Conservation (phyloP, 2,329 filamentous ascomycete genomes). For the Cladosporium austrohemisphaericum region DNA sequence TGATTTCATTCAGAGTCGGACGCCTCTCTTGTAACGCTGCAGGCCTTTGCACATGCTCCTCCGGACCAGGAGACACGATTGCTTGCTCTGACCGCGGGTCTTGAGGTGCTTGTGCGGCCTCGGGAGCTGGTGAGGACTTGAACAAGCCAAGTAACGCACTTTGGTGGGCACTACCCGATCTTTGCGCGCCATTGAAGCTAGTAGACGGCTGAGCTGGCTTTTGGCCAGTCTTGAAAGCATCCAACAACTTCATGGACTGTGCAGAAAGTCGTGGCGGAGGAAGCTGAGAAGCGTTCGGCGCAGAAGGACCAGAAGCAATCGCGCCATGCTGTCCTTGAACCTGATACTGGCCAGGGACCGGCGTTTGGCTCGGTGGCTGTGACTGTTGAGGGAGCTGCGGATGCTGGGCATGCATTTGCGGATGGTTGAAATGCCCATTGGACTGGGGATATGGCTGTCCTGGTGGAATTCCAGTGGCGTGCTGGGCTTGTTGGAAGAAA, state of each 20-base stretch:
- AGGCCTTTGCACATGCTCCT: slow-evolving; percentile 22
- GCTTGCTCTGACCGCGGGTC: slow-evolving; percentile 4
- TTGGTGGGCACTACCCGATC: slow-evolving; percentile 34
- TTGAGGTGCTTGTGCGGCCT: slow-evolving; percentile 13
- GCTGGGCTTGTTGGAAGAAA: background rate
- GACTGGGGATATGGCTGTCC: background rate
- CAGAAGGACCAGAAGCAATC: slow-evolving; percentile 39
- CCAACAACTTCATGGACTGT: slow-evolving; percentile 56
- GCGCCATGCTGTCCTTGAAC: slow-evolving; percentile 13
- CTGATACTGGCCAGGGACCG: background rate
- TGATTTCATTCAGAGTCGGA: slow-evolving; percentile 32
- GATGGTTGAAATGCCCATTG: background rate
- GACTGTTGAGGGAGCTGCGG: background rate
- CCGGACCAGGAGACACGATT: slow-evolving; percentile 20
- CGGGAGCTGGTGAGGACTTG: slow-evolving; percentile 26
- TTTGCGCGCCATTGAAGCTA: background rate
- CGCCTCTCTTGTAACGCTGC: slow-evolving; percentile 18
- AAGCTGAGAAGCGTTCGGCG: slow-evolving; percentile 55
- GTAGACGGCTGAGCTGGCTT: background rate
- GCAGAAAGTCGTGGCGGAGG: slow-evolving; percentile 56
- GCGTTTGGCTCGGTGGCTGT: background rate
- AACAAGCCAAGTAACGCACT: slow-evolving; percentile 46
- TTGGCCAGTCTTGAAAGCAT: slow-evolving; percentile 49
- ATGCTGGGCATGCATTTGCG: slow-evolving; percentile 6
- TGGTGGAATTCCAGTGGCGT: background rate